Evolutionary conservation across 1,284 basidiomycete genomes (phyloP).

Genomic region (Jaminaea rosea): DNA sequence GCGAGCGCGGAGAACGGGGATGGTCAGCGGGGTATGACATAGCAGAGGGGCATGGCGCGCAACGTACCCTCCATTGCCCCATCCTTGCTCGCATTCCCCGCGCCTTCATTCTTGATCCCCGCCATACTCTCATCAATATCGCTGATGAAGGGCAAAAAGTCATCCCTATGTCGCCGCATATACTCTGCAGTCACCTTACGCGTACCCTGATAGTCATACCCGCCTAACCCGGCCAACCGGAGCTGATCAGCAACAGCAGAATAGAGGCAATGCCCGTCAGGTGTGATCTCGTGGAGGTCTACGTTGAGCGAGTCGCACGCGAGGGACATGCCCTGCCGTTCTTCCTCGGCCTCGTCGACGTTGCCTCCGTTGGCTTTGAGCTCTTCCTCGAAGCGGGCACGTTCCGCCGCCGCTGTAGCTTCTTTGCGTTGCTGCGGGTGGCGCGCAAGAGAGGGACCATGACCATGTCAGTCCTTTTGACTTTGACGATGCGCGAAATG

Average conservation of each 20-base stretch:
- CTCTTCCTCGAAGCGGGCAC: conserved; percentile 25
- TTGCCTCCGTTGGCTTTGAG: conserved; percentile 20
- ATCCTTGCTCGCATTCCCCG: conserved; percentile 18
- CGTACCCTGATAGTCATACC: conserved; percentile 46
- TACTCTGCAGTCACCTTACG: conserved; percentile 70
- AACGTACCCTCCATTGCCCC: too few species aligned
- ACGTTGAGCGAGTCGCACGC: conserved; percentile 26
- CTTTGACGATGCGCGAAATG: not conserved
- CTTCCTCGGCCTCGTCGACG: conserved; percentile 25
- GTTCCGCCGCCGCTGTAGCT: conserved; percentile 25
- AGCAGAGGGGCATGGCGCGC: not conserved
- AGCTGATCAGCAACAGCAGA: conserved; percentile 78
- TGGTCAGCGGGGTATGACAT: not conserved
- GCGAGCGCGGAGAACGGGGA: not conserved
- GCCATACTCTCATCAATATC: conserved; percentile 42
- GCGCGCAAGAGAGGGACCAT: not conserved
- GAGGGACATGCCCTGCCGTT: conserved; percentile 22
- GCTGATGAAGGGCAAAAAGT: conserved; percentile 89
- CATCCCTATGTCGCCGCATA: conserved; percentile 73
- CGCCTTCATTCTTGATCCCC: conserved; percentile 65
- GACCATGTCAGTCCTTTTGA: not conserved
- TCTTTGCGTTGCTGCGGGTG: conserved; percentile 23
- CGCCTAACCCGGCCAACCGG: conserved; percentile 16
- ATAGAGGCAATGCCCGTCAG: conserved; percentile 54
- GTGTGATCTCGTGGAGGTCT: not conserved